Evolutionary conservation across 257 asterid genomes (phyloP).

Genomic region (Solanum etuberosum): DNA sequence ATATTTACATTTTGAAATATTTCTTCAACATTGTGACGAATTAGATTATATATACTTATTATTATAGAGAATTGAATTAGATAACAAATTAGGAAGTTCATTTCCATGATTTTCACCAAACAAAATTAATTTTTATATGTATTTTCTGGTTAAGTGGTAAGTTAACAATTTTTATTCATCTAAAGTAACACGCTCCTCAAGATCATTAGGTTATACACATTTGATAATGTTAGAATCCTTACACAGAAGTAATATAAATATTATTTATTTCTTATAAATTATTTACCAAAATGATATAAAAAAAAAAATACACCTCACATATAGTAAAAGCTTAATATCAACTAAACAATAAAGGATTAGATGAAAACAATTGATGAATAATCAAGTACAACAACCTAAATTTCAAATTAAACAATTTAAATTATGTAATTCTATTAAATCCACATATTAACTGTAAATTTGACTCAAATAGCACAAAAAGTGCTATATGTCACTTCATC

Average conservation of each 20-base stretch:
- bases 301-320: not conserved
- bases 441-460: not conserved
- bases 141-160: not conserved
- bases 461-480: not conserved
- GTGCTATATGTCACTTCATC: not conserved
- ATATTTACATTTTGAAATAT: not conserved
- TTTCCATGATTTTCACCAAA: too few species aligned
- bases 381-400: too few species aligned
- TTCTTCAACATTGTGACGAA: not conserved
- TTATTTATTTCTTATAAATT: too few species aligned
- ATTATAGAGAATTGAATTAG: too few species aligned
- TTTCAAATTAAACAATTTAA: too few species aligned
- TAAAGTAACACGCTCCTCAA: not conserved
- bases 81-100: too few species aligned
- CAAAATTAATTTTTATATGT: not conserved
- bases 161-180: not conserved
- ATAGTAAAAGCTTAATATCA: not conserved
- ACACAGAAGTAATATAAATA: not conserved
- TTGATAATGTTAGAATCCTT: not conserved
- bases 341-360: not conserved
- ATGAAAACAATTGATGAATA: not conserved
- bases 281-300: too few species aligned
- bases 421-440: too few species aligned
- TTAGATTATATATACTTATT: too few species aligned
- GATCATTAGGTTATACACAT: not conserved